Base-by-base conservation (phyloP, 2,329 filamentous ascomycete species). In the Fusarium vanettenii region DNA sequence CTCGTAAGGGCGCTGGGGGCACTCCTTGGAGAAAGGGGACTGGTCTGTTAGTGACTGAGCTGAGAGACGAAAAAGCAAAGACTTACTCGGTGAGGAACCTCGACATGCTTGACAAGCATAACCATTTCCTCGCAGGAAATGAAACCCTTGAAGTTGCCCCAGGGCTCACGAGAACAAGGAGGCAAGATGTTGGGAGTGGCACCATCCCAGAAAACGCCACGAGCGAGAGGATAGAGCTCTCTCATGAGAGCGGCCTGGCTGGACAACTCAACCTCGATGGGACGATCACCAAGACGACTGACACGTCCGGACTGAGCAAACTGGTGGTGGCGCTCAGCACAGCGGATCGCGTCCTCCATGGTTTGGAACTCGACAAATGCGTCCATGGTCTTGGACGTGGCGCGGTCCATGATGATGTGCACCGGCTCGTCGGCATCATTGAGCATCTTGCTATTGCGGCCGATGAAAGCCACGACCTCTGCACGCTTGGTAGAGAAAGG, bases 371-470 rank as follows among this genome's bases (percentile, higher is more conserved):
- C 90, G 48, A 91, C 86, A 70, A 88, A 92, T 5, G 87, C 88
- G 70, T 92, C 90, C 80, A 90, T 87, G 0, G 90, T 92, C 85
- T 91, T 92, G 78, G 87, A 87, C 4, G 89, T 89, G 25, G 87
- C 85, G n/a, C 89, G 86, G 64, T 92, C 90, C 89, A 92, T 91
- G 74, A 91, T 89, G 72, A 92, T 91, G 69, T 92, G 90, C 9
- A 92, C 84, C 1, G 89, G 87, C 75, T 91, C 89, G 7, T 89
- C 84, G 2, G 78, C 79, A 68, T 91, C 89, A 33, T 86, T 87
- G 56, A 90, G 79, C 37, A 91, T 85, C 66, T 85, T 87, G 25
- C 88, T 86, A 74, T 89, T 90, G 60, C 88, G 87, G 4, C 90
- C 90, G 20, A 92, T 83, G 75, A 91, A 89, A 2, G 89, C 89